Conservation (phyloP, 495 filamentous ascomycete genomes). For the Hypoxylon subgilvum region DNA sequence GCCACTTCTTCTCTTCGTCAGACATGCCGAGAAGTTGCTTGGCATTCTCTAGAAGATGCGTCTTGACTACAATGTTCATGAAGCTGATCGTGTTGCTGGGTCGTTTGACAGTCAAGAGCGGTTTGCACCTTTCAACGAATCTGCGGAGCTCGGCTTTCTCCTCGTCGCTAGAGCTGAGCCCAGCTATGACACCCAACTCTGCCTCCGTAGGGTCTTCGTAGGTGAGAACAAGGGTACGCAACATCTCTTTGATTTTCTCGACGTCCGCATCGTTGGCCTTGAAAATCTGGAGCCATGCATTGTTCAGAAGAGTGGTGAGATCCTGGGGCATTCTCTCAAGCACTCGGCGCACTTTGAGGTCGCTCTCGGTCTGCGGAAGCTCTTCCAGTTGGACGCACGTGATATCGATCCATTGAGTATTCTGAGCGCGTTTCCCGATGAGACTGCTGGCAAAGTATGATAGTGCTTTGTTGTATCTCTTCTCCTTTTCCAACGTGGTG, state of each 20-base stretch:
- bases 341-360: constrained; percentile 40
- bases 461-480: constrained; percentile 45
- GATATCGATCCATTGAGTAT: constrained; percentile 48
- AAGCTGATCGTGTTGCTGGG: constrained; percentile 38
- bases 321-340: constrained; percentile 45
- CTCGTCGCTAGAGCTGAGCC: constrained; percentile 33
- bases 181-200: constrained; percentile 44
- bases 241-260: constrained; percentile 45
- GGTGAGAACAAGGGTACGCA: constrained; percentile 44
- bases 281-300: constrained; percentile 45
- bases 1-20: constrained; percentile 46
- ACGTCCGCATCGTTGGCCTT: constrained; percentile 44
- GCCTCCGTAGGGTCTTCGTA: constrained; percentile 44
- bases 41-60: constrained; percentile 40
- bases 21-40: constrained; percentile 42
- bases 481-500: constrained; percentile 35
- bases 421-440: constrained; percentile 42
- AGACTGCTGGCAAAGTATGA: constrained; percentile 46
- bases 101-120: constrained; percentile 36
- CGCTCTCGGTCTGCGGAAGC: constrained; percentile 37
- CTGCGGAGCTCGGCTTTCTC: constrained; percentile 38
- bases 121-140: constrained; percentile 43
- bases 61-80: constrained; percentile 43
- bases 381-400: constrained; percentile 42
- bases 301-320: constrained; percentile 40